Evolutionary conservation across 108 stramenopile genomes (phyloP), one percentile per base, ranked within the genome.

Genomic region (Skeletonema costatum): DNA sequence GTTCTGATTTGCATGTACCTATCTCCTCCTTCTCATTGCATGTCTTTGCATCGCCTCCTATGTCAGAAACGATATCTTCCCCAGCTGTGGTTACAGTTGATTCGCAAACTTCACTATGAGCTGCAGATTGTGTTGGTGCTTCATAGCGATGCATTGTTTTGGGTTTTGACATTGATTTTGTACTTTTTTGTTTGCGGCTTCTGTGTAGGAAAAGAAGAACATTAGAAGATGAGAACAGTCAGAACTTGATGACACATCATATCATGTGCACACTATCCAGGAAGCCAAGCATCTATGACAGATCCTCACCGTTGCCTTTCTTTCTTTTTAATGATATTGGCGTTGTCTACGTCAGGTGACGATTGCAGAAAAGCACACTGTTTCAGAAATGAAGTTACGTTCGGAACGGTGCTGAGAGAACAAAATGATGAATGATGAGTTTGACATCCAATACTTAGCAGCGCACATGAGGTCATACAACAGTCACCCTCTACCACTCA

Each of bases 291-390:
- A 16, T 16, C 3, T 46, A n/a, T n/a, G n/a, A n/a, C 16, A 46
- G 3, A 46, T 46, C 16, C 53, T 56, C 53, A 56, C 53, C 53
- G 29, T 29, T 25, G 53, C n/a, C 44, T 25, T 56, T 25, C 53
- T 56, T 2, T 25, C 7, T 29, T 29, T 10, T 25, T 3, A 25
- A 25, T 56, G 25, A 56, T 56, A 25, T 16, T n/a, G 1, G 2
- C 3, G 44, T 46, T 16, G 16, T 56, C 53, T 25, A 56, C n/a
- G 19, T 56, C 17, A 21, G 53, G 53, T 5, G 53, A 56, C 8
- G 53, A 56, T 56, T 56, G 53, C n/a, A 56, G 25, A 56, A 56
- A 56, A 29, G 53, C 53, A 10, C 53, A 56, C 53, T 56, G 53
- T 25, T 56, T 5, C 4, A 56, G 53, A 56, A 56, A 56, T 10